Conservation (phyloP, 179 eudicot genomes). For the Gypsophila paniculata region DNA sequence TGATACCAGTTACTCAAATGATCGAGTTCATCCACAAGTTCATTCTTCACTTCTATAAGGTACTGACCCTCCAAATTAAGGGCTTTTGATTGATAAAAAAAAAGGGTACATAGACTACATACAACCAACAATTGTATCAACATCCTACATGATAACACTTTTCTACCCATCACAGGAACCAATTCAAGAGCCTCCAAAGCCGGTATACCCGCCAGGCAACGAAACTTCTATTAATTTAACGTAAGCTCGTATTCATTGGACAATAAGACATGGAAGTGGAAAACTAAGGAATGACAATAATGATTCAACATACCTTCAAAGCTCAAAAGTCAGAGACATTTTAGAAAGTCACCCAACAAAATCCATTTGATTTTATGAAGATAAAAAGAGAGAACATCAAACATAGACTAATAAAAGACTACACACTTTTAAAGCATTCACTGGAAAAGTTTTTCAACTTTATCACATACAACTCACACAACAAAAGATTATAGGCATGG, state of each 20-base stretch:
- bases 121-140: conserved; percentile 25
- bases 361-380: conserved; percentile 9
- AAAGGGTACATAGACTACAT: conserved; percentile 5
- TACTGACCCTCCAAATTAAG: conserved; percentile 40
- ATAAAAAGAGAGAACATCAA: not conserved
- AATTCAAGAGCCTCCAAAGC: not conserved
- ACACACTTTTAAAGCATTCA: conserved; percentile 1
- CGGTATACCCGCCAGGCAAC: conserved; percentile 2
- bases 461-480: conserved; percentile 14
- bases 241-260: not conserved
- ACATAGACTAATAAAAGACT: not conserved
- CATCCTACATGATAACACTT: conserved; percentile 15
- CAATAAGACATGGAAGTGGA: too few relatives aligned
- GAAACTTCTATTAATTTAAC: too few relatives aligned
- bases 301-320: conserved; percentile 21
- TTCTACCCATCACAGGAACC: conserved; percentile 30
- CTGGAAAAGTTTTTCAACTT: conserved; percentile 19
- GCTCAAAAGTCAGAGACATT: conserved; percentile 1
- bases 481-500: conserved; percentile 15
- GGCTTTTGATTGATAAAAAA: conserved; percentile 29
- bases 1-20: conserved; percentile 32
- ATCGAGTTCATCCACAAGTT: conserved; percentile 26
- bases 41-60: conserved; percentile 36
- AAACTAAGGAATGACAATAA: conserved; percentile 1
- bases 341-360: conserved; percentile 17